A percentile compares a stretch with the other conserved stretches of the same genome.
These are phyloP conservation scores for Termitomyces sp. DNA, from an alignment of 768 basidiomycete species.

Conservation along the genomic window DNA sequence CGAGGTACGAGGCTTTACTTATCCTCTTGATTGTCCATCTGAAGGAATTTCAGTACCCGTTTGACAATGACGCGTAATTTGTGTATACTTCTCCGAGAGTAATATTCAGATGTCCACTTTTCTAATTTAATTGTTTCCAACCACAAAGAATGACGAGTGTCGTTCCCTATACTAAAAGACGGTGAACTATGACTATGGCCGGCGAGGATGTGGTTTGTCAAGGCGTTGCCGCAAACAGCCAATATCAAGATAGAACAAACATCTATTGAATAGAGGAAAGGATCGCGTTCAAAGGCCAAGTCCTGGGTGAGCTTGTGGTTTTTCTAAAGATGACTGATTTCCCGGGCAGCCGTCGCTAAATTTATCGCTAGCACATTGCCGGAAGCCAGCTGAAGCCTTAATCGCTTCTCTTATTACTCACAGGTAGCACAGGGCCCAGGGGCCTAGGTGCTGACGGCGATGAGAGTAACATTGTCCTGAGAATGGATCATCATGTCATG, in stretches of 20 bases:
- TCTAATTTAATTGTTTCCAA: neutral
- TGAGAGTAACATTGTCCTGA: too few relatives aligned
- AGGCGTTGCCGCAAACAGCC: neutral
- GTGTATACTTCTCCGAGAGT: neutral
- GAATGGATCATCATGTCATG: neutral
- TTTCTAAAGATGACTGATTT: neutral
- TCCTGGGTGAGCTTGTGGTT: neutral
- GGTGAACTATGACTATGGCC: too few relatives aligned
- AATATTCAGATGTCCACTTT: conserved; percentile 8
- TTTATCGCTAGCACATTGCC: too few relatives aligned
- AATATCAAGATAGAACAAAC: neutral
- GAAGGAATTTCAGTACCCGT: conserved; percentile 55
- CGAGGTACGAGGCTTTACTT: conserved; percentile 52
- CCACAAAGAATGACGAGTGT: neutral
- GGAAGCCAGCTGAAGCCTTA: too few relatives aligned
- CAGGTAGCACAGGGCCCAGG: too few relatives aligned
- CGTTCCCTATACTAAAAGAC: neutral
- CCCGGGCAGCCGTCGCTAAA: too few relatives aligned
- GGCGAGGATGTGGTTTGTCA: neutral
- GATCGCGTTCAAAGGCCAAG: neutral
- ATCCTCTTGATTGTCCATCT: neutral
- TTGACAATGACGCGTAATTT: conserved; percentile 48
- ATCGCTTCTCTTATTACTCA: too few relatives aligned
- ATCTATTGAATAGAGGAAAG: neutral
- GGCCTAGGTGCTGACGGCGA: too few relatives aligned